Percentiles rank a stretch among this genome's conserved stretches.
These are phyloP conservation scores for Bisporella sp. DNA, from an alignment of 2,329 filamentous ascomycete species.

Conservation along the genomic window DNA sequence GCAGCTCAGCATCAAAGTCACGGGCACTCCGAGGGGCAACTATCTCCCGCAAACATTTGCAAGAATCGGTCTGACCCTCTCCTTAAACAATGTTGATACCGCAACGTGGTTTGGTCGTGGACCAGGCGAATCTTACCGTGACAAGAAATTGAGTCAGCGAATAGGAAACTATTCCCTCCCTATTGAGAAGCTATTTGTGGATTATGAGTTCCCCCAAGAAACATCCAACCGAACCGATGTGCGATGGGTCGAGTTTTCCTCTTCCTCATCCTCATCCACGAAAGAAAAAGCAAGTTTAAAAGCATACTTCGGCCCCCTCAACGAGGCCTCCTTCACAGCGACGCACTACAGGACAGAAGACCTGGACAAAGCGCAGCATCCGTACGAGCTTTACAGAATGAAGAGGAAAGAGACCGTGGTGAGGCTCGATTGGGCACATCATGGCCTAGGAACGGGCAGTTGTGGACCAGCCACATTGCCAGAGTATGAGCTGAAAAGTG, in stretches of 20 bases:
- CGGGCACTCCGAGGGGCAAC: constrained; percentile 38
- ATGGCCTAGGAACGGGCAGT: constrained; percentile 55
- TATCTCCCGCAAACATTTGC: constrained; percentile 51
- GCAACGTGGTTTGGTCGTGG: constrained; percentile 62
- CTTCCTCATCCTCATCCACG: constrained; percentile 8
- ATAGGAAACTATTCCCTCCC: constrained; percentile 44
- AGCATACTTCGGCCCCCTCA: constrained; percentile 38
- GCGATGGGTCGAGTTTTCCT: constrained; percentile 46
- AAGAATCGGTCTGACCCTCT: constrained; percentile 53
- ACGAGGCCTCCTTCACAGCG: constrained; percentile 48
- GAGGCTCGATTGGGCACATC: constrained; percentile 53
- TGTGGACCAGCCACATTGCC: constrained; percentile 51
- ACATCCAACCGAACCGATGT: constrained; percentile 58
- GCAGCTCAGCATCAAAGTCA: constrained; percentile 42
- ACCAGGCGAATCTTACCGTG: constrained; percentile 58
- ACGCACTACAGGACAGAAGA: constrained; percentile 48
- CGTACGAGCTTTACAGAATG: constrained; percentile 47
- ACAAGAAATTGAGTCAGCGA: constrained; percentile 55
- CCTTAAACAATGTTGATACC: constrained; percentile 30
- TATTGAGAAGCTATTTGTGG: constrained; percentile 46
- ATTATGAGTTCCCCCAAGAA: constrained; percentile 65
- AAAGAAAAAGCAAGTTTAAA: constrained; percentile 30
- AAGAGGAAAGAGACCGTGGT: constrained; percentile 46
- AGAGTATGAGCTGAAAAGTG: constrained; percentile 37
- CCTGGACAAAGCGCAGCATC: constrained; percentile 47